A percentile compares a stretch with the other conserved stretches of the same genome.
Conservation (phyloP, 2,329 filamentous ascomycete genomes). For the Cytospora schulzeri region DNA sequence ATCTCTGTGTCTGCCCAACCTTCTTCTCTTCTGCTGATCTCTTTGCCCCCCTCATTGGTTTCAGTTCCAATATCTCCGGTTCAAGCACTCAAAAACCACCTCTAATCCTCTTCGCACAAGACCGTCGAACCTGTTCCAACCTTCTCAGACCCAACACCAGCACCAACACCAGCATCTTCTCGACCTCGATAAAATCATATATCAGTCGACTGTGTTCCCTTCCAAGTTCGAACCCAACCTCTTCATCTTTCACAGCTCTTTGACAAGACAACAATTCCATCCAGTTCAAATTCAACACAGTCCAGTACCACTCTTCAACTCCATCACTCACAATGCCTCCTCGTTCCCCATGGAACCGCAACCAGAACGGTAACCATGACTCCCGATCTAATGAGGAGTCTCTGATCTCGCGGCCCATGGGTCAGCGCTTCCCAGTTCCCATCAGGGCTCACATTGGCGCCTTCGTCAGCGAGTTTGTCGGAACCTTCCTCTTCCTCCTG, state of each 20-base stretch:
- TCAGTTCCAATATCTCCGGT: neutral
- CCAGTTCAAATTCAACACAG: constrained; percentile 4
- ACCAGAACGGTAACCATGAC: constrained; percentile 16
- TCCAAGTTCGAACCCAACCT: neutral
- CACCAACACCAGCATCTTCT: neutral
- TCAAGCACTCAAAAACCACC: neutral
- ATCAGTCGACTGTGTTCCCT: neutral
- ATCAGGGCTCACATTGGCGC: constrained; percentile 43
- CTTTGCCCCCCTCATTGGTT: neutral
- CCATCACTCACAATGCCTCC: constrained; percentile 22
- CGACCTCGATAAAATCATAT: neutral
- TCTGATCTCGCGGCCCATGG: constrained; percentile 14
- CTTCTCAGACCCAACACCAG: neutral
- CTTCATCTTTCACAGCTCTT: neutral
- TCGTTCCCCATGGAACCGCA: constrained; percentile 20
- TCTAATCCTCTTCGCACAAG: neutral
- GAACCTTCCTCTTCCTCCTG: constrained; percentile 57
- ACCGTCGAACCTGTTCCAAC: neutral
- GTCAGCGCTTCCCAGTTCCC: constrained; percentile 10
- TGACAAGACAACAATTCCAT: neutral
- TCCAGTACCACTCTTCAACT: neutral
- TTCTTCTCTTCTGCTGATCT: neutral
- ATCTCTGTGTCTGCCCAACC: neutral
- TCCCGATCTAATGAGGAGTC: constrained; percentile 14
- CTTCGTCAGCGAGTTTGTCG: constrained; percentile 53